A percentile compares a stretch with the other conserved stretches of the same genome.
Conservation (phyloP, 192 early-diverging fungal species). For the Dissophora ornata region DNA sequence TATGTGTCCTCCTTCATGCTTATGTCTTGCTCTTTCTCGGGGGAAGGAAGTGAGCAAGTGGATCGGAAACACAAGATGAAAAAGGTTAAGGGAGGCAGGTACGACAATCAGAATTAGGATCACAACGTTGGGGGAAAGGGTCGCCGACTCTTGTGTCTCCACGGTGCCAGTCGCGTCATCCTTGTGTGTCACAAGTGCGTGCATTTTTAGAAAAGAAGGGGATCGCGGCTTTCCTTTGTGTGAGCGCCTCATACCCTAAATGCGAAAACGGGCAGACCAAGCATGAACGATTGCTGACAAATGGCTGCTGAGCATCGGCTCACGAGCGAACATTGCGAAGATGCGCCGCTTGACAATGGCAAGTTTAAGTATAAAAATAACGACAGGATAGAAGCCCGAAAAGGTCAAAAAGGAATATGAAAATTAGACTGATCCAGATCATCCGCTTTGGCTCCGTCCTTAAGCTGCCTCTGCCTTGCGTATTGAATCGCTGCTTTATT, state of each 20-base stretch:
- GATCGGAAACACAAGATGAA: not conserved
- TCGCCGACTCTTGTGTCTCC: not conserved
- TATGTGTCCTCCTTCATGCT: conserved; percentile 15
- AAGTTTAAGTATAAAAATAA: too few relatives aligned
- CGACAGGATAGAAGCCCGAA: too few relatives aligned
- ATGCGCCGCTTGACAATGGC: too few relatives aligned
- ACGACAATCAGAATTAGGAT: not conserved
- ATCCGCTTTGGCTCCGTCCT: too few relatives aligned
- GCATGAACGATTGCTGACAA: not conserved
- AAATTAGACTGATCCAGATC: too few relatives aligned
- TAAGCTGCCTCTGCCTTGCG: too few relatives aligned
- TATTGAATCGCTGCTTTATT: too few relatives aligned
- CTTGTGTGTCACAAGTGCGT: conserved; percentile 15
- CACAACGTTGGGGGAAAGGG: not conserved
- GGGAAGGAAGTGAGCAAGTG: too few relatives aligned
- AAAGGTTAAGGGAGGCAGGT: not conserved
- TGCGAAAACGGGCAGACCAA: not conserved
- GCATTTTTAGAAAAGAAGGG: conserved; percentile 15
- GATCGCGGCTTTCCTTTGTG: not conserved
- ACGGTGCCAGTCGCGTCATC: not conserved
- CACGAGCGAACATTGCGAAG: too few relatives aligned
- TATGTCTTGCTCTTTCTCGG: too few relatives aligned
- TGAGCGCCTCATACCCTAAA: not conserved
- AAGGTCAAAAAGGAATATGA: too few relatives aligned
- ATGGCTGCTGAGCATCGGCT: not conserved